Conservation (phyloP, 805 yeast species). For the baker's yeast (Saccharomyces cerevisiae) region DNA sequence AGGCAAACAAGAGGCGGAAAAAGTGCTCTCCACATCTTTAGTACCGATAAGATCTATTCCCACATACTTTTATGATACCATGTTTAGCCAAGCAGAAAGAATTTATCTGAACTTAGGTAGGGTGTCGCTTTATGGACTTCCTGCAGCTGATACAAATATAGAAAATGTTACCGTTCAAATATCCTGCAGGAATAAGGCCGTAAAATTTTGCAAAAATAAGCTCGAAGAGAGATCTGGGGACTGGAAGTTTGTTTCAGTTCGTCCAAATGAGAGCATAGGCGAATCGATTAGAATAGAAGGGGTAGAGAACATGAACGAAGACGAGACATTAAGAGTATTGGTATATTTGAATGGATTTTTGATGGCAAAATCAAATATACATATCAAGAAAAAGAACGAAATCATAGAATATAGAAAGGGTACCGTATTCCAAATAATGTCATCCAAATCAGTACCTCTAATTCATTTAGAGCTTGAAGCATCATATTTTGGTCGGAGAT, state of each 20-base stretch:
- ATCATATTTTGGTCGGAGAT: slow-evolving; percentile 61
- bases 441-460: slow-evolving; percentile 36
- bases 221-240: slow-evolving; percentile 42
- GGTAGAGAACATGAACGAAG: slow-evolving; percentile 38
- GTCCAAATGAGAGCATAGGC: slow-evolving; percentile 62
- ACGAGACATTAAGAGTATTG: slow-evolving; percentile 47
- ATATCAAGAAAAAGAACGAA: slow-evolving; percentile 39
- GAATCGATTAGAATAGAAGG: slow-evolving; percentile 62
- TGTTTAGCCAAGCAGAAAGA: slow-evolving; percentile 51
- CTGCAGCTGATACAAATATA: slow-evolving; percentile 12
- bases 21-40: slow-evolving; percentile 42
- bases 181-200: slow-evolving; percentile 35
- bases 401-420: slow-evolving; percentile 42
- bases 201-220: slow-evolving; percentile 59
- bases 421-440: slow-evolving; percentile 37
- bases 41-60: slow-evolving; percentile 54
- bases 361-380: slow-evolving; percentile 50
- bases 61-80: slow-evolving; percentile 46
- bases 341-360: slow-evolving; percentile 57
- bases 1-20: slow-evolving; percentile 35
- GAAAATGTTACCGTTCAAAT: slow-evolving; percentile 19
- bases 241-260: slow-evolving; percentile 71
- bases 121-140: slow-evolving; percentile 14
- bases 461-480: slow-evolving; percentile 45
- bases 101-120: slow-evolving; percentile 53